These are phyloP conservation scores for Stenocarpella maydis DNA, from an alignment of 2,329 filamentous ascomycete genomes.

Conservation along the genomic window DNA sequence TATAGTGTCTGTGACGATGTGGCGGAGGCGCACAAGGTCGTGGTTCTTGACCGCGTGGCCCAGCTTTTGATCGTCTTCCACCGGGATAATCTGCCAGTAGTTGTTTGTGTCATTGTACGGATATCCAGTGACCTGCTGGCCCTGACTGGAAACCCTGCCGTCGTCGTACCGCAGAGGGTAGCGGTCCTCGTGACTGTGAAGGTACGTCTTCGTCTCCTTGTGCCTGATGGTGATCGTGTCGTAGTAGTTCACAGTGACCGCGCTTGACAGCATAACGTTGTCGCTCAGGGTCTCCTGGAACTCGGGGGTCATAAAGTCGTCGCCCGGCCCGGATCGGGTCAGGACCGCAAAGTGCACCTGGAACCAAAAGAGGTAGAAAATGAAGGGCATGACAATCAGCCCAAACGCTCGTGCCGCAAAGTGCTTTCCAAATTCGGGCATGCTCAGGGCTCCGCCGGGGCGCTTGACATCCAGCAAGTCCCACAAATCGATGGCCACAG, in stretches of 20 bases:
- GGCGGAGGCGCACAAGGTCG: constrained; percentile 85
- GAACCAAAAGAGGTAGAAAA: constrained; percentile 99
- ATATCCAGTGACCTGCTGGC: constrained; percentile 97
- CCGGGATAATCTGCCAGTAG: constrained; percentile 91
- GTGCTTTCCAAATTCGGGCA: constrained; percentile 86
- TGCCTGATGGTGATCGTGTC: constrained; percentile 88
- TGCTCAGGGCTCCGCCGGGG: constrained; percentile 78
- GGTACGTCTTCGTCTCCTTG: constrained; percentile 96
- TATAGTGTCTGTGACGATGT: constrained; percentile 84
- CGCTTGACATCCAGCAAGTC: constrained; percentile 90
- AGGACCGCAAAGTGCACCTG: constrained; percentile 97
- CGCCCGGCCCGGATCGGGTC: constrained; percentile 86
- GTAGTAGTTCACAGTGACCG: constrained; percentile 87
- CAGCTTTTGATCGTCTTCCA: constrained; percentile 63
- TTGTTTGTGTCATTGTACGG: constrained; percentile 99
- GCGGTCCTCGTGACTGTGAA: constrained; percentile 88
- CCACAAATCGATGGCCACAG: constrained; percentile 95
- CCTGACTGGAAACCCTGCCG: constrained; percentile 94
- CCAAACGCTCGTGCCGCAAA: constrained; percentile 87
- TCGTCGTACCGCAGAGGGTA: constrained; percentile 98
- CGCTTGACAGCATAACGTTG: constrained; percentile 89
- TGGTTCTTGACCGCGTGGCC: constrained; percentile 80
- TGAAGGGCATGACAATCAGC: constrained; percentile 88
- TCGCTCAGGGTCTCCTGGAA: constrained; percentile 98
- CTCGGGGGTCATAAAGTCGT: constrained; percentile 98